Evolutionary conservation across 306 rosid genomes (phyloP).

Genomic region (Acacia melanoxylon): DNA sequence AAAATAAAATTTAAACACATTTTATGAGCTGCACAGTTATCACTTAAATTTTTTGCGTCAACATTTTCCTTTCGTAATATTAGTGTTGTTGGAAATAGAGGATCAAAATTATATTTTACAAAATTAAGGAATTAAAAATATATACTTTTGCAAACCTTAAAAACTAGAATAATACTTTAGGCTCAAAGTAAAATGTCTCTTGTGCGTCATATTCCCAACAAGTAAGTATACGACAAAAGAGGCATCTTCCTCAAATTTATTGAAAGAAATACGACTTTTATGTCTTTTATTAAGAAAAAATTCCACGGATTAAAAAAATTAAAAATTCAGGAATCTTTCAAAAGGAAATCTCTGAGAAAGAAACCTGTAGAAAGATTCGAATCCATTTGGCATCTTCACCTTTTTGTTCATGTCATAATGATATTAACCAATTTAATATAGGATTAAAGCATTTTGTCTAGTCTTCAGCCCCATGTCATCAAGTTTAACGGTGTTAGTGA

Average conservation of each 20-base stretch:
- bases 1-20: too few relatives aligned
- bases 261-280: not conserved
- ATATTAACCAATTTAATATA: not conserved
- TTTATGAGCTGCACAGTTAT: fast-evolving
- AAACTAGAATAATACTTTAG: too few relatives aligned
- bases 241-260: not conserved
- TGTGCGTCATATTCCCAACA: not conserved
- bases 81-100: too few relatives aligned
- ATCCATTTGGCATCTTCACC: not conserved
- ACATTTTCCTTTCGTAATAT: too few relatives aligned
- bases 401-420: not conserved
- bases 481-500: too few relatives aligned
- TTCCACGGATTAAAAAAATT: not conserved
- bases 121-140: too few relatives aligned
- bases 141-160: too few relatives aligned
- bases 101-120: too few relatives aligned
- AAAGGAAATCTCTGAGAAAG: not conserved
- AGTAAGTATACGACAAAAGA: not conserved
- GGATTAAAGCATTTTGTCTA: too few relatives aligned
- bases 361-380: not conserved
- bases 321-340: not conserved
- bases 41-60: fast-evolving
- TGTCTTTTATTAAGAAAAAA: not conserved
- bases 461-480: too few relatives aligned
- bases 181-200: too few relatives aligned